A percentile compares a stretch with the other conserved stretches of the same genome.
Evolutionary conservation across 2,329 filamentous ascomycete species (phyloP).

Genomic region (Arthrinium phaeospermum): DNA sequence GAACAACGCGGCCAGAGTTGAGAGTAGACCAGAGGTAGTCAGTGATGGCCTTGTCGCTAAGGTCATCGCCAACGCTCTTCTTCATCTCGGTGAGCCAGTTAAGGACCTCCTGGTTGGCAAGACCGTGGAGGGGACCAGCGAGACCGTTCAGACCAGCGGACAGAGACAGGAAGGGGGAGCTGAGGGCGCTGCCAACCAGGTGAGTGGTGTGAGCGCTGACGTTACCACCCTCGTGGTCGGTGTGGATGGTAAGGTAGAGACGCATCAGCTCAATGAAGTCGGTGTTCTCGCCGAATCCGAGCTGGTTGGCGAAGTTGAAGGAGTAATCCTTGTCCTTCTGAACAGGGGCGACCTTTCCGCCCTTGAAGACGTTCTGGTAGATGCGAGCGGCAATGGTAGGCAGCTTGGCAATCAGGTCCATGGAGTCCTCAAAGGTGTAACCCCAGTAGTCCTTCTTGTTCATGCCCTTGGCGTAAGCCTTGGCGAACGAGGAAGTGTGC

Average conservation of each 20-base stretch:
- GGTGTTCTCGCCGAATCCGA: slow-evolving; percentile 91
- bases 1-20: slow-evolving; percentile 93
- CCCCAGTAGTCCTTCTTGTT: slow-evolving; percentile 99
- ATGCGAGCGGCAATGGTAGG: slow-evolving; percentile 97
- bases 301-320: slow-evolving; percentile 99
- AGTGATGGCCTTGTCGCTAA: slow-evolving; percentile 95
- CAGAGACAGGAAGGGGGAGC: slow-evolving; percentile 96
- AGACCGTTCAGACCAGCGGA: slow-evolving; percentile 97
- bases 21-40: slow-evolving; percentile 99
- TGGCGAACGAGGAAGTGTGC: slow-evolving; percentile 96
- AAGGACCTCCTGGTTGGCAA: slow-evolving; percentile 99
- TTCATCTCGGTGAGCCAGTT: slow-evolving; percentile 99
- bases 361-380: slow-evolving; percentile 99
- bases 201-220: slow-evolving; percentile 98
- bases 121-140: slow-evolving; percentile 95
- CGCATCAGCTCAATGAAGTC: slow-evolving; percentile 99
- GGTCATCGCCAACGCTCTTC: slow-evolving; percentile 88
- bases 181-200: slow-evolving; percentile 93
- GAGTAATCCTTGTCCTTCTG: slow-evolving; percentile 99
- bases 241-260: slow-evolving; percentile 99
- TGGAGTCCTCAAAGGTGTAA: slow-evolving; percentile 99
- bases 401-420: slow-evolving; percentile 99
- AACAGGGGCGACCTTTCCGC: slow-evolving; percentile 93
- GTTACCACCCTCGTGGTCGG: slow-evolving; percentile 99
- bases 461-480: slow-evolving; percentile 98